These are phyloP conservation scores for Russula sp. DNA, from an alignment of 768 basidiomycete species.

Conservation along the genomic window DNA sequence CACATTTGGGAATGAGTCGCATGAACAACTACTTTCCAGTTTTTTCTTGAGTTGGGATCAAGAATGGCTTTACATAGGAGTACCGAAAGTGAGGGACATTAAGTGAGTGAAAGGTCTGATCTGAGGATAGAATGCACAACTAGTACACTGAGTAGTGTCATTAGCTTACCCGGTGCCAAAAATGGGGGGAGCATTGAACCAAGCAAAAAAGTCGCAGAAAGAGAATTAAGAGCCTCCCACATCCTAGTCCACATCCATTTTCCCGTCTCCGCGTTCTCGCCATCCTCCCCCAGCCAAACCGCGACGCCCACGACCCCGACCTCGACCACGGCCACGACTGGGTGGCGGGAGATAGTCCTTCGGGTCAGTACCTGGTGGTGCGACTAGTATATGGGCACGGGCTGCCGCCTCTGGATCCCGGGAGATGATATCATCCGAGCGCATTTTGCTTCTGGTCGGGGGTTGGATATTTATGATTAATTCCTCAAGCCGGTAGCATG, in stretches of 20 bases:
- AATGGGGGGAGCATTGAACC: neutral
- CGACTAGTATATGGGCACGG: slow-evolving; percentile 20
- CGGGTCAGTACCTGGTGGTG: slow-evolving; percentile 20
- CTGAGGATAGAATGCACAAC: neutral
- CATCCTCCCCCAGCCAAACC: slow-evolving; percentile 8
- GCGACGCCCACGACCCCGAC: slow-evolving; percentile 13
- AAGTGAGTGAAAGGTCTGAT: neutral
- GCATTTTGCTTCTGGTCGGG: slow-evolving; percentile 17
- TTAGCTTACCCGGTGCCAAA: neutral
- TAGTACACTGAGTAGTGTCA: slow-evolving; percentile 7
- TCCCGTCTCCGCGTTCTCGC: slow-evolving; percentile 10
- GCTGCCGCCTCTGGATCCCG: slow-evolving; percentile 20
- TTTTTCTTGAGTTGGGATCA: neutral
- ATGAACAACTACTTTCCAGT: slow-evolving; percentile 10
- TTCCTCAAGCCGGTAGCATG: neutral
- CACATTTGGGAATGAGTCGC: slow-evolving; percentile 8
- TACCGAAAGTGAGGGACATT: neutral
- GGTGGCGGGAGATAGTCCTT: slow-evolving; percentile 18
- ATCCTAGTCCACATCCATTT: slow-evolving; percentile 19
- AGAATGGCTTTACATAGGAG: neutral
- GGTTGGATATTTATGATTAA: neutral
- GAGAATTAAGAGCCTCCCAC: neutral
- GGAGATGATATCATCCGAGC: slow-evolving; percentile 21
- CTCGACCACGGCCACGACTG: slow-evolving; percentile 14
- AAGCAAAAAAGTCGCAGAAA: neutral